Conservation (phyloP, 805 yeast genomes). For the Candida ipomoeae region DNA sequence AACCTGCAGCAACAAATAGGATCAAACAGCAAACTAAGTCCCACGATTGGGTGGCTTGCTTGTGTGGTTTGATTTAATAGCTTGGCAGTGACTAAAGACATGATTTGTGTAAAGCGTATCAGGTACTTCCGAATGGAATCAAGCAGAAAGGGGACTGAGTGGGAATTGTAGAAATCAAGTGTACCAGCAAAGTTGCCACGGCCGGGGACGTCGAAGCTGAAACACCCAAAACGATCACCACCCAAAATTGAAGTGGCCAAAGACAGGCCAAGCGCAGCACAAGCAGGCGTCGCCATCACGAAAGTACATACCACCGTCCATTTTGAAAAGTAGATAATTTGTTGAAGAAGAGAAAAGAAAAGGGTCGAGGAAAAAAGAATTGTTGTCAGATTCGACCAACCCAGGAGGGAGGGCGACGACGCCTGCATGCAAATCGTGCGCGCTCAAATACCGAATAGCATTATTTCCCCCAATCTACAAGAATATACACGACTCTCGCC, state of each 20-base stretch:
- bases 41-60: background rate
- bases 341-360: constrained; percentile 20
- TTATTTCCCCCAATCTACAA: background rate
- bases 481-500: background rate
- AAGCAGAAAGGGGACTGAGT: background rate
- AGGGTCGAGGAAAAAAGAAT: constrained; percentile 19
- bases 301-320: constrained; percentile 57
- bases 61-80: background rate
- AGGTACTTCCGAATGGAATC: background rate
- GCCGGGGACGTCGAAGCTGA: background rate
- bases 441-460: constrained; percentile 8
- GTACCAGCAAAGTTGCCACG: background rate
- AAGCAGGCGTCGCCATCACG: background rate
- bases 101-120: background rate
- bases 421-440: constrained; percentile 12
- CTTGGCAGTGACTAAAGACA: background rate
- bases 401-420: constrained; percentile 16
- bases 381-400: constrained; percentile 18
- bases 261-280: background rate
- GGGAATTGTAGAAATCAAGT: background rate
- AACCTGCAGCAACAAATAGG: background rate
- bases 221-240: background rate
- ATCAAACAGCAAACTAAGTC: background rate
- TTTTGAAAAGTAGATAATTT: constrained; percentile 30
- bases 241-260: background rate